A percentile compares a stretch with the other conserved stretches of the same genome.
Evolutionary conservation across 768 basidiomycete species (phyloP).

Genomic region (Hygrocybe coccinea): DNA sequence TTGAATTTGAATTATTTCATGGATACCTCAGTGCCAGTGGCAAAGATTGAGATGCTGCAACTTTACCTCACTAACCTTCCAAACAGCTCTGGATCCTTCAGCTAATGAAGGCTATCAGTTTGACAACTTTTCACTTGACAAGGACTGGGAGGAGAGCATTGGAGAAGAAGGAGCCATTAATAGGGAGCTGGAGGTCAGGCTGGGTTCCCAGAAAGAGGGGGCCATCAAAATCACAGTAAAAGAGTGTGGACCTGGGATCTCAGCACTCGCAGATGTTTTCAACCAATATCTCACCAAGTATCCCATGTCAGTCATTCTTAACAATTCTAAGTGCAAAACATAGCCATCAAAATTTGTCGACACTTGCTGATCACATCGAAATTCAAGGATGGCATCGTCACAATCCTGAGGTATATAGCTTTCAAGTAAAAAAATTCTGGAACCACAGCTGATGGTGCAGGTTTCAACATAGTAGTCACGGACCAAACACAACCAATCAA

Average conservation of each 20-base stretch:
- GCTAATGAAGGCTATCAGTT: neutral
- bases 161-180: constrained; percentile 4
- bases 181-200: neutral
- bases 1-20: too few relatives aligned
- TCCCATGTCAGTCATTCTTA: neutral
- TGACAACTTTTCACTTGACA: neutral
- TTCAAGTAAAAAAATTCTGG: too few relatives aligned
- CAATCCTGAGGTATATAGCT: too few relatives aligned
- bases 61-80: constrained; percentile 6
- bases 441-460: too few relatives aligned
- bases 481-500: too few relatives aligned
- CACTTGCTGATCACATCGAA: too few relatives aligned
- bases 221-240: neutral
- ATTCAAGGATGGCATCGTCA: too few relatives aligned
- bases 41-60: constrained; percentile 2
- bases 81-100: neutral
- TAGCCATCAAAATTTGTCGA: too few relatives aligned
- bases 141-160: neutral
- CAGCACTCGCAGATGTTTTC: constrained; percentile 2
- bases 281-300: constrained; percentile 1
- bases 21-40: neutral
- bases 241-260: neutral
- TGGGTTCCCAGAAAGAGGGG: neutral
- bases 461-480: too few relatives aligned
- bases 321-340: too few relatives aligned